phyloP scores from a whole-genome alignment of 495 filamentous ascomycete species.

The Neurospora sp. region DNA sequence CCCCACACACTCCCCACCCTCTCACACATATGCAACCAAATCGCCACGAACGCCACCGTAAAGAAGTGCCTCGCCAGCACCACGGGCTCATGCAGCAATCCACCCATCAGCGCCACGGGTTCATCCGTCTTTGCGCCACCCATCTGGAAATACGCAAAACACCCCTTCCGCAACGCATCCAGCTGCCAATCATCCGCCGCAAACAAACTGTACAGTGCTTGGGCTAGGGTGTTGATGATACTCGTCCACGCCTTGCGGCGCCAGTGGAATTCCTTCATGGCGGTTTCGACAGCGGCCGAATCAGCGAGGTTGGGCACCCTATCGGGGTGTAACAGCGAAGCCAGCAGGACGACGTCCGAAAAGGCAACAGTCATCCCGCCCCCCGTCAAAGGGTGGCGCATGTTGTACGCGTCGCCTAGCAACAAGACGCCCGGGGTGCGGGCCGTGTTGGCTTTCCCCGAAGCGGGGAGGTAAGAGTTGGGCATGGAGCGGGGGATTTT shows the following conservation, averaged over 20 bases:
- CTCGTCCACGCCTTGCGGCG: slow-evolving; percentile 65
- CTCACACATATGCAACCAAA: slow-evolving; percentile 62
- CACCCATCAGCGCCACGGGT: slow-evolving; percentile 74
- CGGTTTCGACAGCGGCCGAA: slow-evolving; percentile 47
- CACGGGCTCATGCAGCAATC: slow-evolving; percentile 65
- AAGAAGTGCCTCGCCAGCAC: slow-evolving; percentile 91
- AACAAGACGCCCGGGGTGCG: slow-evolving; percentile 66
- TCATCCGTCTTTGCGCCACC: slow-evolving; percentile 55
- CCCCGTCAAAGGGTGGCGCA: slow-evolving; percentile 90
- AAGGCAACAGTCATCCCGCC: slow-evolving; percentile 95
- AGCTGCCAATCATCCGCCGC: slow-evolving; percentile 75
- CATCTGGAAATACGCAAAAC: slow-evolving; percentile 83
- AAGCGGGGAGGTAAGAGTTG: slow-evolving; percentile 77
- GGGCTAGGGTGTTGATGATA: slow-evolving; percentile 92
- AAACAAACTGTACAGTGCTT: slow-evolving; percentile 84
- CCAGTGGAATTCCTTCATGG: slow-evolving; percentile 80
- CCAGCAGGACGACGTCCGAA: slow-evolving; percentile 73
- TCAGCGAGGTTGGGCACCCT: slow-evolving; percentile 60
- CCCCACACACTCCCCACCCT: slow-evolving; percentile 20
- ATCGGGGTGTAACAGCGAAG: slow-evolving; percentile 56
- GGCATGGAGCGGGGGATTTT: slow-evolving; percentile 73
- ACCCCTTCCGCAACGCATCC: slow-evolving; percentile 73
- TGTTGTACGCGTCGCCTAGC: slow-evolving; percentile 88
- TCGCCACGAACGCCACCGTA: slow-evolving; percentile 76
- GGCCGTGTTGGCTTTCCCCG: slow-evolving; percentile 39